Base-by-base conservation (phyloP, 2,329 filamentous ascomycete species). In the Cryphonectria carpinicola region DNA sequence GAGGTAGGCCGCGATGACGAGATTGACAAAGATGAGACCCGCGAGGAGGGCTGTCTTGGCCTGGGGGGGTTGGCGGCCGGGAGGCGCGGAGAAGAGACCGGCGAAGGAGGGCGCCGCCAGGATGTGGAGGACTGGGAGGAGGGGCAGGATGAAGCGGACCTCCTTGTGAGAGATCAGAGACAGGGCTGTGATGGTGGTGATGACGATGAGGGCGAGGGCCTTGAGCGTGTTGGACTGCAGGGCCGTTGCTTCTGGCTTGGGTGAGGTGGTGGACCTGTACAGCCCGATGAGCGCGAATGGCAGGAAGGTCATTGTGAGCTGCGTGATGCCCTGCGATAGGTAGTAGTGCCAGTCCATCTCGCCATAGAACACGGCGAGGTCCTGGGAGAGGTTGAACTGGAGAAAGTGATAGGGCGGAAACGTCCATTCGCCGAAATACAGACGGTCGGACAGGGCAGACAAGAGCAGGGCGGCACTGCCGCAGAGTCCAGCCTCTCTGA, bases 151-250 rank as follows among this genome's bases (percentile, higher is more conserved):
- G 83, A 99, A 99, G 77, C 96, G 93, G 76, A 97, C 93, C 85
- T 99, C 96, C 80, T 99, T 99, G 83, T 99, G 96, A 1, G 94
- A 90, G 74, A 98, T 93, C 63, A 93, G 78, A 1, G 93, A 97
- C 46, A 98, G 86, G 2, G 84, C 80, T 1, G 82, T 78, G 13
- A 92, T 82, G 70, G 91, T 92, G 41, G 88, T 80, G 68, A 90
- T 73, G 58, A 91, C 85, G 10, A 88, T 84, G 41, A 85, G 84
- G 13, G 89, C 84, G 11, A 95, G 82, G 49, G 86, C 85, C 68
- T 84, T 85, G 66, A 84, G 82, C 17, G 87, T 82, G 69, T 83
- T 84, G 58, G 79, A 77, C 73, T 82, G 78, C 67, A 77, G 74
- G 13, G 77, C 74, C 73, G 78, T 80, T 79, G 67, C 76, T 28